Conservation (phyloP, 352 stramenopile species). For the Phytopythium vexans region DNA sequence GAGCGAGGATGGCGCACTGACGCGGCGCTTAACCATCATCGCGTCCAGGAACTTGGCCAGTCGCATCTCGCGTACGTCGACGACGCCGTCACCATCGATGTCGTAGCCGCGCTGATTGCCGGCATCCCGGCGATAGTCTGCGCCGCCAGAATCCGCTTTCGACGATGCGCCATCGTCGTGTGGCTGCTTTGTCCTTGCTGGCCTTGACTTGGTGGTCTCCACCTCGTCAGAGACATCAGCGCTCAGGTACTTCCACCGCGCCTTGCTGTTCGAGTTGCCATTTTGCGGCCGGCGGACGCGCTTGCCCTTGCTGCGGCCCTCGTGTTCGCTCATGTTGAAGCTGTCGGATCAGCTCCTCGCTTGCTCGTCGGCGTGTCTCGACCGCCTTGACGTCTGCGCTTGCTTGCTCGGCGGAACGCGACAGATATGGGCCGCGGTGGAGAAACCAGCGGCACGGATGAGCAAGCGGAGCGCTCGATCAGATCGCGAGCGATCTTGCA, state of each 20-base stretch:
- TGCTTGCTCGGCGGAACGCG: background rate
- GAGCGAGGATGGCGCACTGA: constrained; percentile 6
- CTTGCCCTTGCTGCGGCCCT: constrained; percentile 45
- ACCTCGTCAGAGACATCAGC: constrained; percentile 44
- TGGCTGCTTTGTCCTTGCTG: background rate
- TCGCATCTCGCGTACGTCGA: constrained; percentile 68
- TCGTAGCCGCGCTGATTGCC: constrained; percentile 34
- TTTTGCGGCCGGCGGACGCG: constrained; percentile 48
- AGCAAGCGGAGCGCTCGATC: too few species aligned
- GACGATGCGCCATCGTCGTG: too few species aligned
- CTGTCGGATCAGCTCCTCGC: too few species aligned
- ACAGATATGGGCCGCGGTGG: background rate
- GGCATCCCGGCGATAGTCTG: background rate
- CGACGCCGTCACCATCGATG: constrained; percentile 60
- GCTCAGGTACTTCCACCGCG: constrained; percentile 52
- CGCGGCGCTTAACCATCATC: constrained; percentile 36
- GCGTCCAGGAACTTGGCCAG: constrained; percentile 59
- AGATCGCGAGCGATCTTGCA: background rate
- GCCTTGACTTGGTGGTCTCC: constrained; percentile 8
- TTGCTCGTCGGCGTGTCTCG: too few species aligned
- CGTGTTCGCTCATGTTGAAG: constrained; percentile 17
- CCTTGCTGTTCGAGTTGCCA: constrained; percentile 45
- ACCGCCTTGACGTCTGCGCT: too few species aligned
- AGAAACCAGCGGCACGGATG: too few species aligned
- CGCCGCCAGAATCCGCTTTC: too few species aligned